phyloP scores from a whole-genome alignment of 1,139 yeast species.

The Blastobotrys ciferrii region DNA sequence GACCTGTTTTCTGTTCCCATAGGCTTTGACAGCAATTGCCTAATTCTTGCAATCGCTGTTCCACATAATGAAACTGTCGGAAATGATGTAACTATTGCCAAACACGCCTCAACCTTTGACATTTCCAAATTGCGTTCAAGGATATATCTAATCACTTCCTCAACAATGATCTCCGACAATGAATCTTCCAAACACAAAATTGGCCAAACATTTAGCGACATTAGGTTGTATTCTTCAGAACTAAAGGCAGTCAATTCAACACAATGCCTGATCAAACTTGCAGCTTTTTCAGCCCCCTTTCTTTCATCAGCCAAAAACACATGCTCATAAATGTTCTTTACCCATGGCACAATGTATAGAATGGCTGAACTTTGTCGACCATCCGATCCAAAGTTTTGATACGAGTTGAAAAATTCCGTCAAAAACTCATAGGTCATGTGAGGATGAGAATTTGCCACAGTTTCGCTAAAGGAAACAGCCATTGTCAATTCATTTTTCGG shows the following conservation, averaged over 20 bases:
- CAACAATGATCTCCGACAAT: slow-evolving; percentile 57
- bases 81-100: slow-evolving; percentile 57
- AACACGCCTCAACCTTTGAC: slow-evolving; percentile 42
- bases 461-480: slow-evolving; percentile 58
- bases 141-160: slow-evolving; percentile 66
- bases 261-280: slow-evolving; percentile 61
- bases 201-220: slow-evolving; percentile 70
- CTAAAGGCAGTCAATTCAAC: slow-evolving; percentile 54
- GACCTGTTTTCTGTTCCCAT: slow-evolving; percentile 40
- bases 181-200: slow-evolving; percentile 60
- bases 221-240: slow-evolving; percentile 43
- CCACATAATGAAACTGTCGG: slow-evolving; percentile 78
- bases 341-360: slow-evolving; percentile 71
- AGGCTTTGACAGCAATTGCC: slow-evolving; percentile 48
- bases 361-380: slow-evolving; percentile 45
- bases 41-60: slow-evolving; percentile 55
- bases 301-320: slow-evolving; percentile 48
- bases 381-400: slow-evolving; percentile 42
- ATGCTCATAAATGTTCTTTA: slow-evolving; percentile 60
- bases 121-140: slow-evolving; percentile 75
- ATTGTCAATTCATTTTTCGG: slow-evolving; percentile 70
- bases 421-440: slow-evolving; percentile 61
- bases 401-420: slow-evolving; percentile 58
- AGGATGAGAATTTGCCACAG: slow-evolving; percentile 57
- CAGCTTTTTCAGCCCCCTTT: slow-evolving; percentile 59